Base-by-base conservation (phyloP, 2,329 filamentous ascomycete genomes). In the Coniochaeta hoffmannii region DNA sequence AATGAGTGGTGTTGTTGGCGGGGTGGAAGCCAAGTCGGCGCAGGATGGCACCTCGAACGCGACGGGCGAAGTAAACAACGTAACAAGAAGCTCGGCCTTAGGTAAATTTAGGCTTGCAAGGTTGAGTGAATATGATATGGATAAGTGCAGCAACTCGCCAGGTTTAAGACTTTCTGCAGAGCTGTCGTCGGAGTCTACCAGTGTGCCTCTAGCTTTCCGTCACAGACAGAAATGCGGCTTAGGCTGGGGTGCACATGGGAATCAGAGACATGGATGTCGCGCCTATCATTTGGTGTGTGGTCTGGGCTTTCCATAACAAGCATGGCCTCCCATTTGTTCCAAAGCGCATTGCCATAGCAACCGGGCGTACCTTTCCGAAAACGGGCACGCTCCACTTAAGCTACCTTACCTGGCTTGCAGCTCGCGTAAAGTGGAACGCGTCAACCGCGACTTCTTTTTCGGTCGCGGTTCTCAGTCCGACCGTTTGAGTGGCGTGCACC, bases 351-450 rank as follows among this genome's bases (percentile, higher is more conserved):
- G 41, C 41, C 14, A 12, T 46, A 46, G 41, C 41, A 46, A 46
- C 41, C 5, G 12, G 26, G 15, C 41, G 22, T 12, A 28, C 41
- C 24, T 46, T 26, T 22, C 24, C 24, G 15, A 15, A 15, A 8
- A 26, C 26, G 22, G 41, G 15, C 8, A 15, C 1, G 41, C 22
- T 22, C 41, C 41, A 46, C 41, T 46, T 28, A n/a, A n/a, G n/a
- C n/a, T n/a, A n/a, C n/a, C n/a, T n/a, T n/a, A n/a, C n/a, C n/a
- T n/a, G 30, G 30, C 22, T 28, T 24, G 41, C 4, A 28, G 9
- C 41, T 46, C 41, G 50, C 50, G 50, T 53, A 26, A 53, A 53
- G 50, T 53, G 50, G 50, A 53, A 53, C 50, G 50, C 50, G 50
- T 53, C 50, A 3, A 26, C 31, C 49, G 28, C 49, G 31, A 51